Conservation (phyloP, 177 flowering plant species). For the Vitis hybrid region DNA sequence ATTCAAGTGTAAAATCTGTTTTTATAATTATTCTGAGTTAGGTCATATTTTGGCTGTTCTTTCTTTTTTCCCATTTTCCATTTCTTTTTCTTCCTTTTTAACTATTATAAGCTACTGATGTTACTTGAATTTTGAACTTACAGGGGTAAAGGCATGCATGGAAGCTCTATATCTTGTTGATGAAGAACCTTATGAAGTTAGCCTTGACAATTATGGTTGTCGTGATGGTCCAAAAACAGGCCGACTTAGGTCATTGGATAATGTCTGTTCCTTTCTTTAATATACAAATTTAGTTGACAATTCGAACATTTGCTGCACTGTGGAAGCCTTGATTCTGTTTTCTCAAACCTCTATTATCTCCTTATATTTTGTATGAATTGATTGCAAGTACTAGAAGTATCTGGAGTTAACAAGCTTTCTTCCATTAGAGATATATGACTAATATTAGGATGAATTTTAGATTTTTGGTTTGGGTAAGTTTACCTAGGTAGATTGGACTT, state of each 20-base stretch:
- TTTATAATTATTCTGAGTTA: too few species aligned
- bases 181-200: constrained; percentile 65
- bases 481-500: too few species aligned
- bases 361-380: background rate
- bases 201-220: constrained; percentile 57
- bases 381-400: background rate
- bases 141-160: constrained; percentile 59
- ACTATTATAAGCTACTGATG: background rate
- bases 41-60: too few species aligned
- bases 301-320: background rate
- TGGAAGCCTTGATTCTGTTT: background rate
- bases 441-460: too few species aligned
- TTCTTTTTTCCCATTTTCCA: too few species aligned
- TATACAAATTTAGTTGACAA: background rate
- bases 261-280: constrained; percentile 29
- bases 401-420: too few species aligned
- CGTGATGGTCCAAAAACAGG: constrained; percentile 52
- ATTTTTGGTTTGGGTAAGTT: too few species aligned
- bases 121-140: constrained; percentile 1
- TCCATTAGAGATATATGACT: too few species aligned
- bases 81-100: background rate
- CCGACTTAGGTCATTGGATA: constrained; percentile 36
- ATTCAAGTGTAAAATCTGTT: too few species aligned
- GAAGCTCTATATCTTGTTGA: constrained; percentile 37
- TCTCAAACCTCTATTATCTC: background rate